Percentiles rank a stretch among this genome's conserved stretches.
phyloP scores from a whole-genome alignment of 345 rosid species.

The Euphorbia tirucalli region DNA sequence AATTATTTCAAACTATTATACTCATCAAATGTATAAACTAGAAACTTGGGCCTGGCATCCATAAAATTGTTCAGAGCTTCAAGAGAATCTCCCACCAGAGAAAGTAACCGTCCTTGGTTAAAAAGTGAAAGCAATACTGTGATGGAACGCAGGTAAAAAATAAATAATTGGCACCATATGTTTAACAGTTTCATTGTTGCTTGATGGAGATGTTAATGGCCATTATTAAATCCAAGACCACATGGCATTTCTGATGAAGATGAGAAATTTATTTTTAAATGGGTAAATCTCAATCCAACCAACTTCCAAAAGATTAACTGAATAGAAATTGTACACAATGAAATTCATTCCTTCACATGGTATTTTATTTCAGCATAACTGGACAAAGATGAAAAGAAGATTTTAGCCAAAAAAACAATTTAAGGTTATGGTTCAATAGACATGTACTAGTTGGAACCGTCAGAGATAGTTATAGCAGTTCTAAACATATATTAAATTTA shows the following conservation, averaged over 20 bases:
- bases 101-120: neutral
- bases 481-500: neutral
- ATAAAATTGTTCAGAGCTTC: neutral
- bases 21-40: constrained; percentile 3
- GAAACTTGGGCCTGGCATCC: neutral
- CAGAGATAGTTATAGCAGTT: neutral
- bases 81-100: constrained; percentile 3
- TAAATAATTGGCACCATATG: too few relatives aligned
- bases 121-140: neutral
- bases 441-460: neutral
- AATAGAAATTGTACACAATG: neutral
- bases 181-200: too few relatives aligned
- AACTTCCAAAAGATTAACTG: too few relatives aligned
- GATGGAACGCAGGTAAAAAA: too few relatives aligned
- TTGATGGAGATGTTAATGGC: too few relatives aligned
- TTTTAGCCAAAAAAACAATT: neutral
- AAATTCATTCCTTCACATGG: neutral
- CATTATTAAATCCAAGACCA: too few relatives aligned
- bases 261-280: too few relatives aligned
- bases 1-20: neutral
- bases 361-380: neutral
- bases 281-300: too few relatives aligned
- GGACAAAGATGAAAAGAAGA: neutral
- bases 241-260: too few relatives aligned
- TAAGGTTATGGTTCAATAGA: neutral